phyloP scores from a whole-genome alignment of 345 rosid species.

The Alliaria petiolata region DNA sequence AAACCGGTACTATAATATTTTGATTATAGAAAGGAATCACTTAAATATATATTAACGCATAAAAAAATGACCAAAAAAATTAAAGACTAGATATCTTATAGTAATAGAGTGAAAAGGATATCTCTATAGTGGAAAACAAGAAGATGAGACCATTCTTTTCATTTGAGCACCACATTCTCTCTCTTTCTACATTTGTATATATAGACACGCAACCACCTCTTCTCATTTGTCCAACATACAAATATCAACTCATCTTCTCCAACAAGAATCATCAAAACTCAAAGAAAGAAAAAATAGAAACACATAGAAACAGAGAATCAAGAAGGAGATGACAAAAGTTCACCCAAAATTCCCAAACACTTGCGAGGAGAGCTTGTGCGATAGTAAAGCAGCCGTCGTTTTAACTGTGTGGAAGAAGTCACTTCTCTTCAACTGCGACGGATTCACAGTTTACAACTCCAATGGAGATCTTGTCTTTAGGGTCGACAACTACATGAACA shows the following conservation, averaged over 20 bases:
- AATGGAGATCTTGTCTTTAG: conserved; percentile 72
- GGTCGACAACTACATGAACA: conserved; percentile 80
- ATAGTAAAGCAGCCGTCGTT: conserved; percentile 29
- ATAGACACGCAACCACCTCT: conserved; percentile 22
- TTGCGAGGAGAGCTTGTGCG: conserved; percentile 3
- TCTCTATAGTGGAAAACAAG: conserved; percentile 33
- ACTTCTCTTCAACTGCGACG: conserved; percentile 84
- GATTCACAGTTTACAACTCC: conserved; percentile 81
- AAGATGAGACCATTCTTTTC: conserved; percentile 32
- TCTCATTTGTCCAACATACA: conserved; percentile 10
- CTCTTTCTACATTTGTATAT: conserved; percentile 14
- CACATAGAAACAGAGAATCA: not conserved
- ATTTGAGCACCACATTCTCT: conserved; percentile 28
- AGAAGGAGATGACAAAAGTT: conserved; percentile 61
- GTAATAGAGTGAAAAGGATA: conserved; percentile 25
- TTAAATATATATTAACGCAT: not conserved
- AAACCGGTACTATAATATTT: conserved; percentile 12
- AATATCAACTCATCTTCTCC: conserved; percentile 23
- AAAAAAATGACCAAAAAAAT: not conserved
- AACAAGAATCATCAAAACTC: conserved; percentile 4
- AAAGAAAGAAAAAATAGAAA: not conserved
- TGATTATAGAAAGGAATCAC: conserved; percentile 17
- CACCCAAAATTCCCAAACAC: conserved; percentile 46
- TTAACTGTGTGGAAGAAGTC: conserved; percentile 96
- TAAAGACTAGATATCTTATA: conserved; percentile 33